Conservation (phyloP, 2,329 filamentous ascomycete genomes). For the Aspergillus luchuensis region DNA sequence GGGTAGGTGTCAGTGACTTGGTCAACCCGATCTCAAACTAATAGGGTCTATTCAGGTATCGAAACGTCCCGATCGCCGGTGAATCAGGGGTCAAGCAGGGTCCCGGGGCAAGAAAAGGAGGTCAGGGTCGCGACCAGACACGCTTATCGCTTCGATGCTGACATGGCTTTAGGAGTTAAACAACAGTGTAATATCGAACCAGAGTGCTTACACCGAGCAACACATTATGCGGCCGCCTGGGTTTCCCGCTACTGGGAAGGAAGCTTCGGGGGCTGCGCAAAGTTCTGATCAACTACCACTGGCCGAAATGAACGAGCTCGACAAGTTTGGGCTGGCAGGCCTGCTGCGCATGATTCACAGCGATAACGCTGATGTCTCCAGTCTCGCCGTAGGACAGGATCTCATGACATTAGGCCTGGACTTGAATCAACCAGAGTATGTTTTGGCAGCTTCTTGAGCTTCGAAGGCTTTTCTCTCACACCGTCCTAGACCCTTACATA, state of each 20-base stretch:
- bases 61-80: conserved; percentile 46
- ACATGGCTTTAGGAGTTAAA: conserved; percentile 37
- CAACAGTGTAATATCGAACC: conserved; percentile 35
- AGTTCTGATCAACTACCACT: conserved; percentile 46
- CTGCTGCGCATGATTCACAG: conserved; percentile 60
- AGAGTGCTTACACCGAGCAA: conserved; percentile 40
- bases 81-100: conserved; percentile 46
- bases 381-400: conserved; percentile 64
- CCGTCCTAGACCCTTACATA: conserved; percentile 56
- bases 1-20: conserved; percentile 26
- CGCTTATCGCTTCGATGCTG: conserved; percentile 4
- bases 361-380: conserved; percentile 55
- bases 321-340: conserved; percentile 62
- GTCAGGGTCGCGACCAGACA: conserved; percentile 14
- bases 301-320: conserved; percentile 61
- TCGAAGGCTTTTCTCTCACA: neutral
- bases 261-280: conserved; percentile 35
- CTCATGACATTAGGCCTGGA: conserved; percentile 65
- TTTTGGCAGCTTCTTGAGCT: neutral
- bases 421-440: conserved; percentile 63
- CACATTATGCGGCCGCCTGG: conserved; percentile 41
- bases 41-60: conserved; percentile 33
- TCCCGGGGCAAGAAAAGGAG: conserved; percentile 48
- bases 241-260: conserved; percentile 36
- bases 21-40: conserved; percentile 12